Percentiles rank a stretch among this genome's conserved stretches.
Evolutionary conservation across 805 yeast species (phyloP).

Genomic region (Kazachstania taianensis): DNA sequence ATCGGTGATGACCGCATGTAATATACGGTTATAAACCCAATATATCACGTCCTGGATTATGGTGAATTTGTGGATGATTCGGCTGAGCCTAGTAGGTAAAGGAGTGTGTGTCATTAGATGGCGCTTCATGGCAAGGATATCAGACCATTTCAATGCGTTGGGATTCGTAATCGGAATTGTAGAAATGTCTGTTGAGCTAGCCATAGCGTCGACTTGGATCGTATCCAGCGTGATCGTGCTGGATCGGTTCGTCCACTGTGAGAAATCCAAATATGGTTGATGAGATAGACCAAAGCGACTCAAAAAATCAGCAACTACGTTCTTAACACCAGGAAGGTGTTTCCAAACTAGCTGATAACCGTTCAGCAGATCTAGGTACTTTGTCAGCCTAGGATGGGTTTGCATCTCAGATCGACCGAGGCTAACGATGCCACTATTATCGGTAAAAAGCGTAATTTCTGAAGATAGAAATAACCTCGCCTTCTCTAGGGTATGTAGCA

Average conservation of each 20-base stretch:
- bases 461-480: background rate
- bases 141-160: background rate
- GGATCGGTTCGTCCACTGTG: background rate
- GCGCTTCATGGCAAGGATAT: background rate
- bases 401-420: background rate
- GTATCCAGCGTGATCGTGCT: background rate
- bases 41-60: background rate
- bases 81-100: too few relatives aligned
- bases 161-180: background rate
- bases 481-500: constrained; percentile 1
- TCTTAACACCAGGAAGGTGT: constrained; percentile 1
- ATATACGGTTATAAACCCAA: background rate
- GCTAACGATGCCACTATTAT: constrained; percentile 1
- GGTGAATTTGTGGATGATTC: background rate
- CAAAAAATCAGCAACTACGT: constrained; percentile 1
- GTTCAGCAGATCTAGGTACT: constrained; percentile 1
- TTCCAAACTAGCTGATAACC: constrained; percentile 1
- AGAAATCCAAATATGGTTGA: background rate
- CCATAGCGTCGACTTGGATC: background rate
- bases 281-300: constrained; percentile 2
- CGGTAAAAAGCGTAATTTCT: background rate
- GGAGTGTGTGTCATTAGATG: background rate
- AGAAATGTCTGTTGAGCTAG: background rate
- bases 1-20: background rate
- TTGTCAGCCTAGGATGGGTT: background rate